Base-by-base conservation (phyloP, 257 asterid genomes). In the Jacaranda mimosifolia region DNA sequence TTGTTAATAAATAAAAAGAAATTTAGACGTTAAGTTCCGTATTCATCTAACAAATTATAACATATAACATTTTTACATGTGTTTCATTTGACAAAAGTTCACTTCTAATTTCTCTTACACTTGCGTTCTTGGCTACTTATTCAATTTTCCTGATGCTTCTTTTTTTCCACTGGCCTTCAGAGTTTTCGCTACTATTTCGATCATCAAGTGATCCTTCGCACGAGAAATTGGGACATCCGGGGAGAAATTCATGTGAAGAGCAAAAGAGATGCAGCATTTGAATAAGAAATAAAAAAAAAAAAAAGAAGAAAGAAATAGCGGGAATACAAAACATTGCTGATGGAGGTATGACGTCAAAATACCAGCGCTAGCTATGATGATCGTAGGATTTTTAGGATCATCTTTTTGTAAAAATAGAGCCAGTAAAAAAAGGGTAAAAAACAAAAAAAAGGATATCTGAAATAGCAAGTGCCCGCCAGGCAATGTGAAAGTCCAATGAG, bases 261-360 rank as follows among this genome's bases (percentile, higher is more conserved):
- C 85, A 66, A 64, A 87, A 81, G 72, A 76, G 88, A 83, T 76
- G 79, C 85, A 85, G 86, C 81, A 83, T 85, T 77, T 85, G 89
- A 85, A 70, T 13, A 6, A 48, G 4, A 1, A 2, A 46, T 6
- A 63, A 55, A 55, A 46, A 46, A 46, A 46, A 4, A 46, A 46
- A 5, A 5, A 46, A 5, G 3, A 5, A 21, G 4, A 9, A 26
- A 58, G 2, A 2, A 21, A 10, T 21, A 14, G 14, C 56, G 39
- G 13, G 21, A 13, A 35, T 14, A 11, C 8, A 36, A 48, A 13
- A 13, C 68, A 15, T 19, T 7, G 42, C 9, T 65, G 63, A 56
- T 26, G 62, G 17, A 13, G 17, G 17, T n/a, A 70, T 59, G 36
- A 26, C 64, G 71, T 39, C 36, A 18, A 53, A 70, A 63, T 52